Evolutionary conservation across 495 filamentous ascomycete species (phyloP), one percentile per base, ranked within the genome.

Genomic region (Glonium stellatum): DNA sequence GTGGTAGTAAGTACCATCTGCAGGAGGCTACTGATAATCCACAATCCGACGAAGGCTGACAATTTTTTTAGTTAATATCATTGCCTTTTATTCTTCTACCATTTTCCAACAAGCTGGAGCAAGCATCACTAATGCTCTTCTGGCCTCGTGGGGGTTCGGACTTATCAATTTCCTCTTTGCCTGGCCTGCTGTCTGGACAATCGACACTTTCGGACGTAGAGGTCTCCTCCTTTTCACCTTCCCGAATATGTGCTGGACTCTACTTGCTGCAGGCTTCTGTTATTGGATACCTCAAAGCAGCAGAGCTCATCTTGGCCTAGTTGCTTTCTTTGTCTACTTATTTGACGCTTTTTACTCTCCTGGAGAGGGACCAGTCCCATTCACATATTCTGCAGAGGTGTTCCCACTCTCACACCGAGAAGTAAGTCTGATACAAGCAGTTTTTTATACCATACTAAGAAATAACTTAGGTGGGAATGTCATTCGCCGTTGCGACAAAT

Each of bases 141-240:
- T 87, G 15, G 85, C 84, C 1, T 90, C 87, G 0, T 88, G 83
- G 65, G 89, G 89, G 1, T 93, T 91, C 66, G 89, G 89, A 34
- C 70, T 88, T 0, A 79, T 92, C 64, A 92, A 93, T 72, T 92
- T 88, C 71, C 48, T 87, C n/a, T 93, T 93, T 64, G 87, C 88
- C 50, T 88, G 83, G 74, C 89, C 89, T 0, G 89, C 89, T 5
- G 78, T 95, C 31, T 88, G 80, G 76, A 90, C 88, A 8, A 95
- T 95, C 63, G 90, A 95, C 71, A 90, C 86, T 10, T 92, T 84
- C 51, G 90, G 90, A 10, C 85, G 90, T 36, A 82, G 90, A 22
- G 77, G 78, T 15, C 78, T 95, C 1, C 80, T 93, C 0, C 80
- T 93, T 5, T 88, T 90, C 71, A 95, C 90, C 11, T 92, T 92